Evolutionary conservation across 805 yeast genomes (phyloP).

Genomic region (Kodamaea sagamina): DNA sequence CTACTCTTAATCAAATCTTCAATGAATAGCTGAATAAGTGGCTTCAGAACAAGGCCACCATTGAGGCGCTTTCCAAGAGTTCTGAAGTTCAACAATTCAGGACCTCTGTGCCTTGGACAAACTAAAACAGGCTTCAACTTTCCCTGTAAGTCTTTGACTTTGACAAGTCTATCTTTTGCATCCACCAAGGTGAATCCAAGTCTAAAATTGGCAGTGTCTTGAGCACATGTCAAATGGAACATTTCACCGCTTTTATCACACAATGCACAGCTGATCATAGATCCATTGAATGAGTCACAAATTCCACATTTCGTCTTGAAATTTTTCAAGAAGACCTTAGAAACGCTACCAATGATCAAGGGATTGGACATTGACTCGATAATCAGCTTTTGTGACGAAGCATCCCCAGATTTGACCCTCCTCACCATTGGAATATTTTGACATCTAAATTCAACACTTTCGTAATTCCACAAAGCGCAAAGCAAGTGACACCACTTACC

Average conservation of each 20-base stretch:
- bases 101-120: conserved; percentile 43
- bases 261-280: conserved; percentile 46
- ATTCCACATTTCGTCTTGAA: conserved; percentile 42
- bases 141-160: conserved; percentile 35
- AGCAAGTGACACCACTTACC: conserved; percentile 78
- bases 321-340: conserved; percentile 30
- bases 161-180: conserved; percentile 23
- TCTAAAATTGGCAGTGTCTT: conserved; percentile 43
- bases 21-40: conserved; percentile 43
- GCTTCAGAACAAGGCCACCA: conserved; percentile 29
- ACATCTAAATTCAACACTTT: conserved; percentile 27
- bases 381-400: conserved; percentile 19
- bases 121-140: conserved; percentile 44
- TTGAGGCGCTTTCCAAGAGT: conserved; percentile 31
- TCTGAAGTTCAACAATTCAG: conserved; percentile 28
- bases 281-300: conserved; percentile 52
- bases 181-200: conserved; percentile 54
- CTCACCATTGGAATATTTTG: conserved; percentile 3
- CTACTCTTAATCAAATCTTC: conserved; percentile 32
- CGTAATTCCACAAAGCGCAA: conserved; percentile 62
- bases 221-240: conserved; percentile 62
- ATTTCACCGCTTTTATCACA: conserved; percentile 32
- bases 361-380: conserved; percentile 20
- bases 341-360: conserved; percentile 32
- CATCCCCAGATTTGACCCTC: conserved; percentile 26